These are phyloP conservation scores for Termitomyces sp. DNA, from an alignment of 768 basidiomycete genomes.

Conservation along the genomic window DNA sequence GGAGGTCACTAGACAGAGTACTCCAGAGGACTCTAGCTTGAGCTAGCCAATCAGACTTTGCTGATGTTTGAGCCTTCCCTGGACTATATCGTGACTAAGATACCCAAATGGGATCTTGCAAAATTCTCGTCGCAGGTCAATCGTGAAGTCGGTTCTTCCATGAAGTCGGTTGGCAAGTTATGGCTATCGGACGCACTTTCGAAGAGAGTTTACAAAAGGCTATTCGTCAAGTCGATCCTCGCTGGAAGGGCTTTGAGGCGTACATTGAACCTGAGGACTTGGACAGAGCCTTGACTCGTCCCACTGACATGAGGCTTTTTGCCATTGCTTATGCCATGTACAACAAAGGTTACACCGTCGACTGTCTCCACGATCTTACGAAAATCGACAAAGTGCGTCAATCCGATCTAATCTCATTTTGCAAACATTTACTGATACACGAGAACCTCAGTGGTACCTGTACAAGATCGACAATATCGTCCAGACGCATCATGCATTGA, in stretches of 20 bases:
- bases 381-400: slow-evolving; percentile 89
- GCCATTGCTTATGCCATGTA: slow-evolving; percentile 98
- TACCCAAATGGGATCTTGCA: slow-evolving; percentile 98
- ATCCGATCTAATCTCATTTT: not conserved
- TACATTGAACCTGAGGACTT: slow-evolving; percentile 85
- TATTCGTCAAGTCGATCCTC: slow-evolving; percentile 94
- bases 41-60: no score
- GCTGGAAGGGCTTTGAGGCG: slow-evolving; percentile 96
- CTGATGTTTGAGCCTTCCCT: slow-evolving; percentile 98
- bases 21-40: no score
- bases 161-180: slow-evolving; percentile 99
- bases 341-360: slow-evolving; percentile 85
- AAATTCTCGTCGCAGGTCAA: slow-evolving; percentile 95
- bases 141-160: slow-evolving; percentile 91
- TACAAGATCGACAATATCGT: slow-evolving; percentile 99
- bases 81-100: slow-evolving; percentile 99
- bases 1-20: no score
- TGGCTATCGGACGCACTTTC: slow-evolving; percentile 99
- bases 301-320: slow-evolving; percentile 95
- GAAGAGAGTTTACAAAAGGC: slow-evolving; percentile 99
- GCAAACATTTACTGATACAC: not conserved
- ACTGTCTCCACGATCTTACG: slow-evolving; percentile 85
- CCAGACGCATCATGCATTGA: slow-evolving; percentile 72
- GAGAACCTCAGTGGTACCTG: slow-evolving; percentile 76
- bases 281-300: slow-evolving; percentile 69